Evolutionary conservation across 1,139 yeast species (phyloP).

Genomic region (Hyphopichia fennica): DNA sequence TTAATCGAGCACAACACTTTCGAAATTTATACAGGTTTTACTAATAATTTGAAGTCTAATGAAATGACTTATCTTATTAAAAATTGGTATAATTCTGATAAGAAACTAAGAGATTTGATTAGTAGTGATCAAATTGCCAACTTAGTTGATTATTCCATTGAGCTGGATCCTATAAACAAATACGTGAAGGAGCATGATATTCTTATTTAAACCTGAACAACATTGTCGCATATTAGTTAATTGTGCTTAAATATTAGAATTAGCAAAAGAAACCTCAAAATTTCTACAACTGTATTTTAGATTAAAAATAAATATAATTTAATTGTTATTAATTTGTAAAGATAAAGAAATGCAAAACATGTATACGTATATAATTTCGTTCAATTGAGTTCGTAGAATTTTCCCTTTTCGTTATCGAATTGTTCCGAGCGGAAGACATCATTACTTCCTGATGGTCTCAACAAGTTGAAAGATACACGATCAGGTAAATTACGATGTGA

Average conservation of each 20-base stretch:
- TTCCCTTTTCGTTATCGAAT: slow-evolving; percentile 48
- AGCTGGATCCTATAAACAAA: slow-evolving; percentile 47
- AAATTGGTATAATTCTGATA: slow-evolving; percentile 65
- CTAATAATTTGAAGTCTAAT: slow-evolving; percentile 32
- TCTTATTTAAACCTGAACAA: slow-evolving; percentile 3
- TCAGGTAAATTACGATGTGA: slow-evolving; percentile 19
- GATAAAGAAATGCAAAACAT: not conserved
- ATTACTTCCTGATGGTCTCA: slow-evolving; percentile 21
- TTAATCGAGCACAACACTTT: slow-evolving; percentile 63
- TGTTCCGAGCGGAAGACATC: slow-evolving; percentile 38
- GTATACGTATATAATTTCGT: not conserved
- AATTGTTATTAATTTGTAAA: not conserved
- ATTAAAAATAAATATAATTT: slow-evolving; percentile 3
- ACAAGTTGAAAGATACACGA: slow-evolving; percentile 13
- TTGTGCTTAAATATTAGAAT: too few species aligned
- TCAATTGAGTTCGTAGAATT: slow-evolving; percentile 49
- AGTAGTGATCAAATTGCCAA: slow-evolving; percentile 34
- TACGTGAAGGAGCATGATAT: slow-evolving; percentile 26
- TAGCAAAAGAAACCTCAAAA: not conserved
- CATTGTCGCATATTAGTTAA: too few species aligned
- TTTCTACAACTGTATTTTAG: slow-evolving; percentile 2
- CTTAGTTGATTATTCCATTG: slow-evolving; percentile 39
- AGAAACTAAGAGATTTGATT: slow-evolving; percentile 58
- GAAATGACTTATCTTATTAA: slow-evolving; percentile 67
- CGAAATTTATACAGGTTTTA: slow-evolving; percentile 49